phyloP scores from a whole-genome alignment of 2,329 filamentous ascomycete species.

The Penicillium palitans region DNA sequence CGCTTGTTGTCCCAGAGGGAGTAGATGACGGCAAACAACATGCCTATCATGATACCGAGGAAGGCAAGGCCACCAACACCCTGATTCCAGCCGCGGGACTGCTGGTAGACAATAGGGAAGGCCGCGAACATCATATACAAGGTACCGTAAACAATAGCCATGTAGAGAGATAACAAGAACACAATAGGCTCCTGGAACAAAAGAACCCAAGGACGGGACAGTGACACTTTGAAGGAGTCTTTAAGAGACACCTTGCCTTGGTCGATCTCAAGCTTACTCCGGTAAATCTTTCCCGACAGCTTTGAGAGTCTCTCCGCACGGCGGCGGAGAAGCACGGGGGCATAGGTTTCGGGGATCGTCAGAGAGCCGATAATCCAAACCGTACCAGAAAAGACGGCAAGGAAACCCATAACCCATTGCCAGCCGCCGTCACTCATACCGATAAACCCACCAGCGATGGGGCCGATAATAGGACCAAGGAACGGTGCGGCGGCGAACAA shows the following conservation, averaged over 20 bases:
- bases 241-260: slow-evolving; percentile 24
- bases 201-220: slow-evolving; percentile 33
- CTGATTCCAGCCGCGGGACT: slow-evolving; percentile 31
- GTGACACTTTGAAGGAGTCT: slow-evolving; percentile 26
- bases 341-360: slow-evolving; percentile 33
- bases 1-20: slow-evolving; percentile 31
- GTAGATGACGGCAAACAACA: slow-evolving; percentile 27
- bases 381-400: slow-evolving; percentile 31
- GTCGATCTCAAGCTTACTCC: slow-evolving; percentile 29
- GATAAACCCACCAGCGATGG: slow-evolving; percentile 34
- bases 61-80: slow-evolving; percentile 31
- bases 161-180: slow-evolving; percentile 33
- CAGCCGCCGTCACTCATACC: slow-evolving; percentile 32
- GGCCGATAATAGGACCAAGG: slow-evolving; percentile 46
- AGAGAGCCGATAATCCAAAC: slow-evolving; percentile 30
- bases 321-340: slow-evolving; percentile 31
- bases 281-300: slow-evolving; percentile 28
- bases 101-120: slow-evolving; percentile 34
- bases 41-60: slow-evolving; percentile 36
- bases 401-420: slow-evolving; percentile 33
- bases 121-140: slow-evolving; percentile 35
- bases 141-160: slow-evolving; percentile 33
- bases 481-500: slow-evolving; percentile 68
- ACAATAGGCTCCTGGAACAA: slow-evolving; percentile 35
- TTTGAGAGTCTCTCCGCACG: slow-evolving; percentile 29